Conservation (phyloP, 2,329 filamentous ascomycete genomes). For the Orbilia javanica region DNA sequence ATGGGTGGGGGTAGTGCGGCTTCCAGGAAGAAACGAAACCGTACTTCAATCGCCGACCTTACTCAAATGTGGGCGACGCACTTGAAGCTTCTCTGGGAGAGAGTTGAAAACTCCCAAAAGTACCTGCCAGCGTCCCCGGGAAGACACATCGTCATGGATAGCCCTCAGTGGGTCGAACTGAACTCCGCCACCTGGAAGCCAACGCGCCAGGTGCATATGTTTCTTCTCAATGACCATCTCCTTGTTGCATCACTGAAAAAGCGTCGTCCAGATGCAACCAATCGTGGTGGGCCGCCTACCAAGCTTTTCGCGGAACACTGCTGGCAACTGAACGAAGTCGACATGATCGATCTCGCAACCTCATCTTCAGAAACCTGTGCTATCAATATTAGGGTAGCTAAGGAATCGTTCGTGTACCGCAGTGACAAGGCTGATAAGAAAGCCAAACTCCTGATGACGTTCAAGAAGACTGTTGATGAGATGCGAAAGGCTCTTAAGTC, state of each 20-base stretch:
- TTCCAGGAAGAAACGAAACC: constrained; percentile 73
- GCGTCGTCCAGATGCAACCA: constrained; percentile 79
- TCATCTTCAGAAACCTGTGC: constrained; percentile 78
- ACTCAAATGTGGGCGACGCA: constrained; percentile 78
- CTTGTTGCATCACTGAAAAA: constrained; percentile 93
- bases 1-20: constrained; percentile 63
- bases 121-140: constrained; percentile 90
- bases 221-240: constrained; percentile 93
- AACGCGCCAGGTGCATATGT: constrained; percentile 86
- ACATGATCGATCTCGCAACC: constrained; percentile 82
- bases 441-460: constrained; percentile 82
- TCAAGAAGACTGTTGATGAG: constrained; percentile 92
- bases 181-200: constrained; percentile 98
- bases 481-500: constrained; percentile 85
- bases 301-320: constrained; percentile 94
- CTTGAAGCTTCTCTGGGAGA: constrained; percentile 88
- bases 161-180: constrained; percentile 92
- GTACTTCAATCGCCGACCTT: constrained; percentile 85
- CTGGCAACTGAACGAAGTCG: constrained; percentile 92
- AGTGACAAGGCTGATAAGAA: constrained; percentile 91
- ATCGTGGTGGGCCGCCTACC: constrained; percentile 71
- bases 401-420: constrained; percentile 93
- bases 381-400: constrained; percentile 88
- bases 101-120: constrained; percentile 97
- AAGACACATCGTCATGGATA: constrained; percentile 94